Evolutionary conservation across 768 basidiomycete species (phyloP).

Genomic region (Fomitopsis serialis): DNA sequence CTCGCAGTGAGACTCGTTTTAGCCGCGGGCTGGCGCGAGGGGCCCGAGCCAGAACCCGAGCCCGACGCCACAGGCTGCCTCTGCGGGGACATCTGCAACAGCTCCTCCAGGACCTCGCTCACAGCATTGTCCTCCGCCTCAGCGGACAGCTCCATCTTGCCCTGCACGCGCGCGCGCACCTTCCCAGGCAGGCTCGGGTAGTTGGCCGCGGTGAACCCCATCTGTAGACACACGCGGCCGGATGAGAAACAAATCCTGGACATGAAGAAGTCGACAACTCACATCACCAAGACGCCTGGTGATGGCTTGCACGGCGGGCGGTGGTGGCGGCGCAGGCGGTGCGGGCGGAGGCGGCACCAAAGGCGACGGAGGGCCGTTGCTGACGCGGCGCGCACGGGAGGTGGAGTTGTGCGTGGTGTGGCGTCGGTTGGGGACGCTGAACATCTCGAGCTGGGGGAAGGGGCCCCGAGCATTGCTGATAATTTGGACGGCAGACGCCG

Average conservation of each 20-base stretch:
- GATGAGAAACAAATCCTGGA: background rate
- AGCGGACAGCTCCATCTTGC: constrained; percentile 9
- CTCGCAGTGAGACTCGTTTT: background rate
- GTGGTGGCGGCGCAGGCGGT: constrained; percentile 31
- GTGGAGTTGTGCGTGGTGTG: constrained; percentile 30
- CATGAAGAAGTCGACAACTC: constrained; percentile 22
- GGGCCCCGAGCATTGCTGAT: constrained; percentile 58
- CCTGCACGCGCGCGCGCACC: constrained; percentile 24
- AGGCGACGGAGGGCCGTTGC: constrained; percentile 35
- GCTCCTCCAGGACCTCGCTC: constrained; percentile 22
- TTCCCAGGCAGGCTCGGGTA: constrained; percentile 52
- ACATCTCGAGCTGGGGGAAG: constrained; percentile 61
- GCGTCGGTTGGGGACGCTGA: constrained; percentile 46
- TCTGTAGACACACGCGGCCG: constrained; percentile 32
- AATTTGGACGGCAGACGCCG: constrained; percentile 31
- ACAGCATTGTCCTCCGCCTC: constrained; percentile 22
- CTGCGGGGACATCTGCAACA: constrained; percentile 12
- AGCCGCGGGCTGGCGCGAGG: background rate
- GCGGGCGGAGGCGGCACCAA: constrained; percentile 14
- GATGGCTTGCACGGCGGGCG: constrained; percentile 38
- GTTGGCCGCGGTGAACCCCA: constrained; percentile 64
- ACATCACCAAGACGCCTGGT: constrained; percentile 60
- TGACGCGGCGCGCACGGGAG: constrained; percentile 21
- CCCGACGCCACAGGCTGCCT: constrained; percentile 6
- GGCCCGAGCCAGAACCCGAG: constrained; percentile 3